Evolutionary conservation across 768 basidiomycete species (phyloP).

Genomic region (Pleurotus tuber-regium): DNA sequence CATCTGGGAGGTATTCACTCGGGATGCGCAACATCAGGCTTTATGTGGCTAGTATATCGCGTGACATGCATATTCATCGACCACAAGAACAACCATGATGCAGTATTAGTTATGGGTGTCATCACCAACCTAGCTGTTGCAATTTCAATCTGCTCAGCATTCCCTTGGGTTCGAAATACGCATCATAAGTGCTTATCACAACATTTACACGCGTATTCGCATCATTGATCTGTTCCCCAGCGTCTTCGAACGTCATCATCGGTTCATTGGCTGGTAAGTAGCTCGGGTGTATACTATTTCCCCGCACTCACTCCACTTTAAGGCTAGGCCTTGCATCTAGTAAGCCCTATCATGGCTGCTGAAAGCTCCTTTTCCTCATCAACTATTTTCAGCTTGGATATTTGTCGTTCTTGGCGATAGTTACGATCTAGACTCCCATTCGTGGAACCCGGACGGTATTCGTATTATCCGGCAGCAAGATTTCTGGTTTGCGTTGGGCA

Average conservation of each 20-base stretch:
- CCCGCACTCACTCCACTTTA: constrained; percentile 9
- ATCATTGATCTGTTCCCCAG: constrained; percentile 29
- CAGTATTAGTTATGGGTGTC: constrained; percentile 60
- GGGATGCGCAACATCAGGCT: constrained; percentile 76
- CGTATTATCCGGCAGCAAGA: constrained; percentile 66
- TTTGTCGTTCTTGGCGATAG: constrained; percentile 70
- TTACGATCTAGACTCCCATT: constrained; percentile 52
- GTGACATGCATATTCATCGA: constrained; percentile 51
- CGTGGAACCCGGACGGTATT: constrained; percentile 61
- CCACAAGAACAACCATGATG: constrained; percentile 47
- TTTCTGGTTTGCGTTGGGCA: constrained; percentile 75
- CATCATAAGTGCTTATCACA: constrained; percentile 66
- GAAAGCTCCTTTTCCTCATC: constrained; percentile 3
- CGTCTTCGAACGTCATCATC: constrained; percentile 79
- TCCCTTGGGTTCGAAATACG: constrained; percentile 79
- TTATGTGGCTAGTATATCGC: constrained; percentile 69
- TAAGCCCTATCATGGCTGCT: constrained; percentile 28
- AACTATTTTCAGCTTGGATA: constrained; percentile 46
- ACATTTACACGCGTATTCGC: not conserved
- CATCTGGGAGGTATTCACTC: constrained; percentile 85
- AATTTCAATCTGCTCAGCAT: constrained; percentile 61
- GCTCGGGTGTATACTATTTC: not conserved
- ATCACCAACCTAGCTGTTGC: constrained; percentile 58
- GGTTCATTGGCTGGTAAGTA: constrained; percentile 74
- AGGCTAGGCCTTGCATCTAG: constrained; percentile 53